These are phyloP conservation scores for Arachis monticola DNA, from an alignment of 331 rosid species.

Conservation along the genomic window DNA sequence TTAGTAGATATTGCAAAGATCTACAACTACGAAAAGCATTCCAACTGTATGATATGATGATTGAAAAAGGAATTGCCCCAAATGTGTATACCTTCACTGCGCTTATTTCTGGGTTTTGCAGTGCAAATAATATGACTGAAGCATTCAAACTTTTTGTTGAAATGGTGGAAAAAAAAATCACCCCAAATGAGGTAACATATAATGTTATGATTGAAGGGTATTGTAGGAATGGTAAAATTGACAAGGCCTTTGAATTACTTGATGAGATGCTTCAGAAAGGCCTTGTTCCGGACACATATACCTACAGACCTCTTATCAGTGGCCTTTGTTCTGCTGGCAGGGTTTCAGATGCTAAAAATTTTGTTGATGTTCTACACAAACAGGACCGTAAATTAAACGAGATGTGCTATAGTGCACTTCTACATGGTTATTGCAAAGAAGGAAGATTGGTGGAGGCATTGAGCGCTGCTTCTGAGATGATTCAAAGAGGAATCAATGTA, in stretches of 20 bases:
- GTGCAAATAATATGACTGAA: constrained; percentile 60
- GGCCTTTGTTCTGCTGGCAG: constrained; percentile 80
- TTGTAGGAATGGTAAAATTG: constrained; percentile 63
- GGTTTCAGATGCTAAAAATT: constrained; percentile 80
- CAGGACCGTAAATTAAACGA: constrained; percentile 65
- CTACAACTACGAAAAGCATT: constrained; percentile 63
- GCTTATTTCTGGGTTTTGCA: constrained; percentile 83
- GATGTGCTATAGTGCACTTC: constrained; percentile 84
- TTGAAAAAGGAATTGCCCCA: constrained; percentile 64
- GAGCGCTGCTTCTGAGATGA: constrained; percentile 71
- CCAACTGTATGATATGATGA: constrained; percentile 73
- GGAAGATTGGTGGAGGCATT: constrained; percentile 83
- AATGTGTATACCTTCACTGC: constrained; percentile 73
- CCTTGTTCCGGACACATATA: constrained; percentile 80
- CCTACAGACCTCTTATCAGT: constrained; percentile 76
- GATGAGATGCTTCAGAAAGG: constrained; percentile 75
- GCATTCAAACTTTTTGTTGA: constrained; percentile 71
- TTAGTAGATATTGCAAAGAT: constrained; percentile 69
- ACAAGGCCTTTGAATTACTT: constrained; percentile 75
- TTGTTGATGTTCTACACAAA: constrained; percentile 69
- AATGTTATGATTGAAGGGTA: constrained; percentile 89
- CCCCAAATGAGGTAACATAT: constrained; percentile 91
- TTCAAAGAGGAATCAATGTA: constrained; percentile 74
- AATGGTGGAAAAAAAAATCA: constrained; percentile 60
- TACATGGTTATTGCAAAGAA: constrained; percentile 81